A percentile compares a stretch with the other conserved stretches of the same genome.
phyloP scores from a whole-genome alignment of 108 stramenopile species.

The Mayamaea pseudoterrestris region DNA sequence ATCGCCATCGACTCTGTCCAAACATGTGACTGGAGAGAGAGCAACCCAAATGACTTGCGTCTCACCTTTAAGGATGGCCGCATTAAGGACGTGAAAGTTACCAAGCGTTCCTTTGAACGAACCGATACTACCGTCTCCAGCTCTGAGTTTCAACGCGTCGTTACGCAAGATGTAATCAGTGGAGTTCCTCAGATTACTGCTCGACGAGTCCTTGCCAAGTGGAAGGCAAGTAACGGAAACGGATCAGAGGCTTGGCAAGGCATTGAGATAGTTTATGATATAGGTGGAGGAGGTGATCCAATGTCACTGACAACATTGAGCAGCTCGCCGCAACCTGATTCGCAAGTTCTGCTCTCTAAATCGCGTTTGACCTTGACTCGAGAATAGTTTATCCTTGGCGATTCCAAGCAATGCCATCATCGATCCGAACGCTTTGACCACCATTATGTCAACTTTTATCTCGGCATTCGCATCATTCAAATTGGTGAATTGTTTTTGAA shows the following conservation, averaged over 20 bases:
- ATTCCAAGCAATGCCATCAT: no score
- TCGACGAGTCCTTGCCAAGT: constrained; percentile 59
- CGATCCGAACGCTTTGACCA: no score
- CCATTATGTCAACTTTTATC: no score
- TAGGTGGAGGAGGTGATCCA: no score
- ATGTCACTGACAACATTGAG: no score
- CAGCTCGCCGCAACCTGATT: no score
- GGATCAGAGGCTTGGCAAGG: constrained; percentile 34
- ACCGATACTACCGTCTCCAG: constrained; percentile 26
- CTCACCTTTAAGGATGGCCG: constrained; percentile 38
- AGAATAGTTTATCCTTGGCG: no score
- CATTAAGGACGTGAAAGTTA: constrained; percentile 65
- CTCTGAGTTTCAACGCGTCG: constrained; percentile 65
- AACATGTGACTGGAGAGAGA: constrained; percentile 37
- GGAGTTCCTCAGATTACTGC: constrained; percentile 57
- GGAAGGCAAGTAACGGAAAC: constrained; percentile 27
- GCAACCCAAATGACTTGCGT: constrained; percentile 62
- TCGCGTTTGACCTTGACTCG: no score
- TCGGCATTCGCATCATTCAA: no score
- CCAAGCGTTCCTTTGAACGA: constrained; percentile 56
- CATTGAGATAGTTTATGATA: constrained; percentile 58
- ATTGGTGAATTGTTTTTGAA: no score
- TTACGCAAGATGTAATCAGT: constrained; percentile 18
- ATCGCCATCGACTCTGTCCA: constrained; percentile 7
- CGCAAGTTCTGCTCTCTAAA: no score